Percentiles rank a stretch among this genome's conserved stretches.
Evolutionary conservation across 805 yeast genomes (phyloP).

Genomic region (Millerago galiae): DNA sequence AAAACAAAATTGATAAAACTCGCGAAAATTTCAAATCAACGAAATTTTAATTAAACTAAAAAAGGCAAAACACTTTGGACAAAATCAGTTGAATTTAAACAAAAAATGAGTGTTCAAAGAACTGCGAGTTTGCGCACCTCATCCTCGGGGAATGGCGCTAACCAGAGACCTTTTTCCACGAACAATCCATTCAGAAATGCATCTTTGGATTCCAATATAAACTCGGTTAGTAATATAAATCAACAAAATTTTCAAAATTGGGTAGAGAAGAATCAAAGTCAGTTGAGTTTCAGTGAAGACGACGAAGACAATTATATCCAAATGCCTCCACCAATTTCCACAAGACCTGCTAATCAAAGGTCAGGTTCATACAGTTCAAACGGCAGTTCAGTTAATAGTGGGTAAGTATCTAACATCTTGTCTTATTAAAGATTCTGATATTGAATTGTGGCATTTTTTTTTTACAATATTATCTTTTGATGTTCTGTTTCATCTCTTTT

Average conservation of each 20-base stretch:
- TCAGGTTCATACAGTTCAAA: conserved; percentile 12
- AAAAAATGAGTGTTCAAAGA: conserved; percentile 16
- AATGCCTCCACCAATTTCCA: conserved; percentile 16
- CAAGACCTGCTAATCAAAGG: conserved; percentile 17
- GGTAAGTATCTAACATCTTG: too few relatives aligned
- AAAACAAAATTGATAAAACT: background rate
- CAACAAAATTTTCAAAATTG: conserved; percentile 47
- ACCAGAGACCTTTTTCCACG: conserved; percentile 42
- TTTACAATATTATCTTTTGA: too few relatives aligned
- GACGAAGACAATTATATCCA: conserved; percentile 27
- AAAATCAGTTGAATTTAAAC: background rate
- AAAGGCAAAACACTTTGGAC: too few relatives aligned
- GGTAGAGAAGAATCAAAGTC: conserved; percentile 42
- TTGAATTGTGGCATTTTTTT: too few relatives aligned
- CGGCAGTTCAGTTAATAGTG: conserved; percentile 1
- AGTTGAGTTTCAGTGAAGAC: conserved; percentile 36
- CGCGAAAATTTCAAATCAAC: background rate
- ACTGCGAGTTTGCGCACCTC: conserved; percentile 8
- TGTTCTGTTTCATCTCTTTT: too few relatives aligned
- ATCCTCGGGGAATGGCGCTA: background rate
- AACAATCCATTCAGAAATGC: conserved; percentile 69
- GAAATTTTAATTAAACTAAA: background rate
- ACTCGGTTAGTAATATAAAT: conserved; percentile 21
- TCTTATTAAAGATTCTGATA: too few relatives aligned
- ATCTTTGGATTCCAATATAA: conserved; percentile 25